These are phyloP conservation scores for Fusarium decemcellulare DNA, from an alignment of 2,329 filamentous ascomycete genomes.

Conservation along the genomic window DNA sequence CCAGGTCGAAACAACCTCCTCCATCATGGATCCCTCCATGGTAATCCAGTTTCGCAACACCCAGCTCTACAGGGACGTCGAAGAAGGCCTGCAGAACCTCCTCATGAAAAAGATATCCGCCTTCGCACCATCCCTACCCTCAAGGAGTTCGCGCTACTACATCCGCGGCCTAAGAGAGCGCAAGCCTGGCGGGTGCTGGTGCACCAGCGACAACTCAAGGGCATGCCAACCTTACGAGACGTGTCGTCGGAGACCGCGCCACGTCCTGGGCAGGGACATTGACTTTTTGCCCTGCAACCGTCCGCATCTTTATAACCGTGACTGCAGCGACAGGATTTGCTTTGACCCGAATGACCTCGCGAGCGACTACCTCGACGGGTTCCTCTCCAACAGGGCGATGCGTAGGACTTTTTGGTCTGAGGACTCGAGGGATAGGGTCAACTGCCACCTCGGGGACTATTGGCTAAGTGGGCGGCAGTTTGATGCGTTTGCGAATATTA, in stretches of 20 bases:
- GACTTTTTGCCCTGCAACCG: not conserved
- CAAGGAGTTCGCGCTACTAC: constrained; percentile 4
- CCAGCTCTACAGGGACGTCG: constrained; percentile 15
- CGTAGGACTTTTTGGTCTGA: not conserved
- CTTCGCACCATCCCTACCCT: not conserved
- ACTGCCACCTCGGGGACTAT: not conserved
- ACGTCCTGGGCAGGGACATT: not conserved
- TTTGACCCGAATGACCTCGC: constrained; percentile 12
- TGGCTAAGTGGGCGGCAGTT: not conserved
- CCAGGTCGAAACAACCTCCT: too few species aligned
- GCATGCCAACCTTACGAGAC: not conserved
- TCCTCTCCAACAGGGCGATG: not conserved
- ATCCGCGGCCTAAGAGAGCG: not conserved
- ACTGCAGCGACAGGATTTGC: constrained; percentile 4
- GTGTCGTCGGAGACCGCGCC: not conserved
- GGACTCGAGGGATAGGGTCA: not conserved
- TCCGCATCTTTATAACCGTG: not conserved
- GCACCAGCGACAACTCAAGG: not conserved
- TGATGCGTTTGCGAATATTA: not conserved
- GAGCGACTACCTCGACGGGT: not conserved
- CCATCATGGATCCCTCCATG: not conserved
- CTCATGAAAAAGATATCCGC: not conserved
- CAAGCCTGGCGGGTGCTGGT: not conserved
- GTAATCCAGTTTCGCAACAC: constrained; percentile 1
- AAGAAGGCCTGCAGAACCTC: constrained; percentile 15